phyloP scores from a whole-genome alignment of 2,329 filamentous ascomycete species.

The Zymoseptoria pseudotritici region DNA sequence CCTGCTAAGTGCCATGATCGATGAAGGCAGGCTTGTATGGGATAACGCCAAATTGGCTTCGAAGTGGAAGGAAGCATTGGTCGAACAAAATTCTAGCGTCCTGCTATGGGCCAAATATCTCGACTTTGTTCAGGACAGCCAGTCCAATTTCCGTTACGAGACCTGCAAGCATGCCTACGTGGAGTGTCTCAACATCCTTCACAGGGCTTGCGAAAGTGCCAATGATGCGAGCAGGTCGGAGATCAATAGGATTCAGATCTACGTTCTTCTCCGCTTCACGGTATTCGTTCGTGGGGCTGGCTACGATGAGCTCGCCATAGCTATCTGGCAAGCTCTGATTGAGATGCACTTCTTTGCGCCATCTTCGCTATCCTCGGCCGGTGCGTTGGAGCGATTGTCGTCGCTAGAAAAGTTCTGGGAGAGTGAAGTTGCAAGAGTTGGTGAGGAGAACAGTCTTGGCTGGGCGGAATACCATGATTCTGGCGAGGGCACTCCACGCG shows the following conservation, averaged over 20 bases:
- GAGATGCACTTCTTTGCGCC: slow-evolving; percentile 64
- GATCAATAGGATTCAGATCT: slow-evolving; percentile 47
- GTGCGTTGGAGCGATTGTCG: slow-evolving; percentile 13
- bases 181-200: slow-evolving; percentile 42
- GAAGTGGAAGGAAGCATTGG: slow-evolving; percentile 59
- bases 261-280: slow-evolving; percentile 69
- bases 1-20: slow-evolving; percentile 62
- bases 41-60: slow-evolving; percentile 51
- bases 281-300: slow-evolving; percentile 68
- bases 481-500: slow-evolving; percentile 11
- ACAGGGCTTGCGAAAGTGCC: neutral
- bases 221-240: slow-evolving; percentile 2
- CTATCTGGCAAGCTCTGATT: slow-evolving; percentile 74
- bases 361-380: neutral
- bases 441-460: slow-evolving; percentile 62
- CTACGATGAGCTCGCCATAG: slow-evolving; percentile 67
- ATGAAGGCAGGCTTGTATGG: slow-evolving; percentile 70
- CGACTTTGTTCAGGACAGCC: slow-evolving; percentile 62
- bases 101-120: slow-evolving; percentile 66
- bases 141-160: slow-evolving; percentile 61
- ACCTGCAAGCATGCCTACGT: slow-evolving; percentile 53
- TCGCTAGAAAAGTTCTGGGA: slow-evolving; percentile 77
- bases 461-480: slow-evolving; percentile 52
- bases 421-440: slow-evolving; percentile 68
- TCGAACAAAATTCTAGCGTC: slow-evolving; percentile 50